Evolutionary conservation across 306 rosid species (phyloP), one percentile per base, ranked within the genome.

Genomic region (Begonia peltatifolia): DNA sequence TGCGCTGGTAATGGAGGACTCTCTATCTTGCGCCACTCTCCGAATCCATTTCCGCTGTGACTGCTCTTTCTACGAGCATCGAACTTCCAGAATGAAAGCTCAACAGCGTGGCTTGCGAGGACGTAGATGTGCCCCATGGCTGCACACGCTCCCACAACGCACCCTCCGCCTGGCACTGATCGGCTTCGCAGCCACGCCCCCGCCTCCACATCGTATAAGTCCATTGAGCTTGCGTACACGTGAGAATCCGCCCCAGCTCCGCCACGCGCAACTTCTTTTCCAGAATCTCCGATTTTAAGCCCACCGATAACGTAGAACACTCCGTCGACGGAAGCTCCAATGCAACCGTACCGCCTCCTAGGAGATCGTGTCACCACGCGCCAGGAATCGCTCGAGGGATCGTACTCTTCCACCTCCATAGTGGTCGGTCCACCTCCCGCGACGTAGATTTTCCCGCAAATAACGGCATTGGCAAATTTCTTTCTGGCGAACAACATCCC

Each of bases 171-270:
- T 0, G 94, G 89, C 0, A 84, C 81, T 0, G 71, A 54, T 6
- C 82, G 68, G 59, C 94, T 81, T 46, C 78, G 63, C 14, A 81
- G 67, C 94, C 94, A 84, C 49, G 4, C 43, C 42, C 78, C 69
- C 12, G 74, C 55, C 54, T 68, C 89, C 62, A 76, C 84, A 14
- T 81, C 84, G 55, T 63, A 84, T 79, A 84, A 69, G 22, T 84
- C 94, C 89, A 84, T 81, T 1, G 94, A 78, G 47, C 89, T 74
- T 1, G 89, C 89, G 18, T 84, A 84, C 0, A 68, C 80, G 15
- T 77, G 94, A 0, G 73, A 71, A 57, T 68, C 87, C 5, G 70
- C 52, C 0, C 81, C 78, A 0, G 53, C 38, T 0, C 48, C 23
- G 12, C 61, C 59, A 58, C 77, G 84, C 53, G 71, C 58, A 14